Evolutionary conservation across 768 basidiomycete species (phyloP).

Genomic region (Pulveroboletus frians): DNA sequence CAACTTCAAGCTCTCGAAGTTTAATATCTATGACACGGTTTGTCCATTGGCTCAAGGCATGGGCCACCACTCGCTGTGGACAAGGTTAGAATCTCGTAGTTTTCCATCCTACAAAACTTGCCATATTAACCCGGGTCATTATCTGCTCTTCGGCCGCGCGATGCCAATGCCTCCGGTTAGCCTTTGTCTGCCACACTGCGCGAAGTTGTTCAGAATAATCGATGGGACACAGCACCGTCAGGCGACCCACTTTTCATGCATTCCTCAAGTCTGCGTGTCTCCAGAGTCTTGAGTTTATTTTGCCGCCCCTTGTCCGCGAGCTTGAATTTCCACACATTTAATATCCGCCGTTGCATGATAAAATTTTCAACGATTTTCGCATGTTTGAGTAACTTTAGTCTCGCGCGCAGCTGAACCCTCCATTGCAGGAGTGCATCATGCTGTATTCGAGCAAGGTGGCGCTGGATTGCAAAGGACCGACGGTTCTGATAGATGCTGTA

Average conservation of each 20-base stretch:
- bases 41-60: conserved; percentile 56
- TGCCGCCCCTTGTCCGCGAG: conserved; percentile 42
- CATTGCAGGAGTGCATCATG: conserved; percentile 51
- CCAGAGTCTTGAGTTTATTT: conserved; percentile 40
- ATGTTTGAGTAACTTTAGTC: conserved; percentile 46
- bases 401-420: conserved; percentile 49
- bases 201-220: conserved; percentile 5
- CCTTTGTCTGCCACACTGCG: conserved; percentile 46
- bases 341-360: conserved; percentile 44
- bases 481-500: conserved; percentile 44
- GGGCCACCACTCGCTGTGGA: conserved; percentile 48
- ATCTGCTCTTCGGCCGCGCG: conserved; percentile 43
- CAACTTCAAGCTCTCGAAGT: conserved; percentile 61
- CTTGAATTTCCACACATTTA: conserved; percentile 45
- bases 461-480: conserved; percentile 42
- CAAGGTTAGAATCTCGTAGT: background rate
- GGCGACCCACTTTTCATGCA: conserved; percentile 30
- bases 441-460: conserved; percentile 26
- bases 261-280: conserved; percentile 32
- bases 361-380: conserved; percentile 51
- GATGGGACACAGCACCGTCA: conserved; percentile 10
- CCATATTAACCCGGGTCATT: conserved; percentile 37
- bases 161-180: conserved; percentile 35
- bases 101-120: conserved; percentile 16
- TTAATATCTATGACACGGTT: conserved; percentile 71